Percentiles rank a stretch among this genome's conserved stretches.
phyloP scores from a whole-genome alignment of 176 grass and related monocot species.

The Oryza officinalis region DNA sequence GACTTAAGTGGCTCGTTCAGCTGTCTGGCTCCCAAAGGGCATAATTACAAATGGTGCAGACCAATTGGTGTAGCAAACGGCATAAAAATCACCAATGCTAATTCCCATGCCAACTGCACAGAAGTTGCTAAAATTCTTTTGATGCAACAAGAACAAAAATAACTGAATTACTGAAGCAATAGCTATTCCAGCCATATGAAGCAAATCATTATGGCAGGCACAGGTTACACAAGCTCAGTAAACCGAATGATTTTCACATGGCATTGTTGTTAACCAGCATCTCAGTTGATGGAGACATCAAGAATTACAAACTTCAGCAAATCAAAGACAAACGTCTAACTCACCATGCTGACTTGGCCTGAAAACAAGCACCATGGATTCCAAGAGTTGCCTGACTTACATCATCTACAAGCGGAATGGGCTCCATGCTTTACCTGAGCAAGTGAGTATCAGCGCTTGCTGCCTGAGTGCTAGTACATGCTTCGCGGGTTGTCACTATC shows the following conservation, averaged over 20 bases:
- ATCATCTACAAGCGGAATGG: background rate
- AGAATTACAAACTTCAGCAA: conserved; percentile 3
- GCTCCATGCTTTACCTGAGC: background rate
- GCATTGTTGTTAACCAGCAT: conserved; percentile 9
- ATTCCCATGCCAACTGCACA: conserved; percentile 9
- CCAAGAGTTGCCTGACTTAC: conserved; percentile 27
- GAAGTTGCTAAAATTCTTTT: conserved; percentile 39
- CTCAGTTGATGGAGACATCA: conserved; percentile 30
- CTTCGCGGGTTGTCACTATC: background rate
- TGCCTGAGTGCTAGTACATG: background rate
- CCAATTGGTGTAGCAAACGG: conserved; percentile 21
- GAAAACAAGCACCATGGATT: conserved; percentile 28
- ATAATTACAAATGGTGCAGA: conserved; percentile 14
- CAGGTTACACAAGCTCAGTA: background rate
- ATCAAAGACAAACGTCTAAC: conserved; percentile 28
- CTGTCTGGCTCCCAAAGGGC: background rate
- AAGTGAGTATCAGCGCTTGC: background rate
- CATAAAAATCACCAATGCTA: conserved; percentile 2
- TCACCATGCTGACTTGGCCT: conserved; percentile 38
- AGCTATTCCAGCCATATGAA: conserved; percentile 18
- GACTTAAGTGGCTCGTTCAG: conserved; percentile 12
- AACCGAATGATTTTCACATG: conserved; percentile 5
- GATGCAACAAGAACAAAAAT: background rate
- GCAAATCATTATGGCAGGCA: conserved; percentile 18
- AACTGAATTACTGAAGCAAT: conserved; percentile 3